These are phyloP conservation scores for Mrakia gelida DNA, from an alignment of 768 basidiomycete species.

Conservation along the genomic window DNA sequence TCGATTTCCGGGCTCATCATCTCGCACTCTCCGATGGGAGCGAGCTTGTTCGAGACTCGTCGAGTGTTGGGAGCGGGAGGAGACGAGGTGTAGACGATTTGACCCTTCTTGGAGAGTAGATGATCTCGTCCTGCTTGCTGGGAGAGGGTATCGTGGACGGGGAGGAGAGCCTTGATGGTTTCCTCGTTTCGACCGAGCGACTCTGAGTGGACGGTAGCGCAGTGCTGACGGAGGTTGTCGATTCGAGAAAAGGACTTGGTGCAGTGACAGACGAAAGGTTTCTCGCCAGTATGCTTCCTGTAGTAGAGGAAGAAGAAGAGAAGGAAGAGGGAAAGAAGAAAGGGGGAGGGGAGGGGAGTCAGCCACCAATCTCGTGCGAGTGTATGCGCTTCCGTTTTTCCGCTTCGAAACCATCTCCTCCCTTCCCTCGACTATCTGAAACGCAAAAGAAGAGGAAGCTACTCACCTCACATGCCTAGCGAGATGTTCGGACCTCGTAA, in stretches of 20 bases:
- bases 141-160: slow-evolving; percentile 41
- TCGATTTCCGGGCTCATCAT: background rate
- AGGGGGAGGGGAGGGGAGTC: slow-evolving; percentile 35
- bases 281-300: slow-evolving; percentile 97
- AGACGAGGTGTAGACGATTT: background rate
- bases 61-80: background rate
- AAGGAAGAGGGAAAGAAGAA: slow-evolving; percentile 14
- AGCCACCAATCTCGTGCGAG: slow-evolving; percentile 9
- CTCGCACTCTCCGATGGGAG: background rate
- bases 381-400: background rate
- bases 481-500: slow-evolving; percentile 89
- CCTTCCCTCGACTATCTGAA: background rate
- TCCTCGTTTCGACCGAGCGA: slow-evolving; percentile 49
- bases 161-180: slow-evolving; percentile 41
- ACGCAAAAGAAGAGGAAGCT: background rate
- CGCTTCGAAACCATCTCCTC: slow-evolving; percentile 7
- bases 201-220: slow-evolving; percentile 95
- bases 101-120: background rate
- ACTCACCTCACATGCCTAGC: slow-evolving; percentile 88
- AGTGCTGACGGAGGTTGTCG: slow-evolving; percentile 95
- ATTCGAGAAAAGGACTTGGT: slow-evolving; percentile 90
- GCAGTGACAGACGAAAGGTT: slow-evolving; percentile 94
- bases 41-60: background rate
- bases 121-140: background rate
- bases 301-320: slow-evolving; percentile 11